phyloP scores from a whole-genome alignment of 78 protist species.

The Anaeramoeba flamelloides region DNA sequence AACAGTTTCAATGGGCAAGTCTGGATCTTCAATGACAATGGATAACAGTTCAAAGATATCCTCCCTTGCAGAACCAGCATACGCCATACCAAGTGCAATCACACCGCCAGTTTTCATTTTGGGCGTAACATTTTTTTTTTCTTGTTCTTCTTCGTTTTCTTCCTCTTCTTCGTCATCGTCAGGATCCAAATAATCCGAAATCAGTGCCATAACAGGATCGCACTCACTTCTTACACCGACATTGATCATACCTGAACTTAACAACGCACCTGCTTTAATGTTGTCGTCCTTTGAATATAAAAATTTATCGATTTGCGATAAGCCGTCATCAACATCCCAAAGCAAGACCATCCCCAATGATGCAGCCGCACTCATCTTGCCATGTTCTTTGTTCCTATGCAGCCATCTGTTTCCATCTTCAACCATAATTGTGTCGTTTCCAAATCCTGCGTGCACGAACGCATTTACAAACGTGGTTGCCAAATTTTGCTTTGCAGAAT shows the following conservation, averaged over 20 bases:
- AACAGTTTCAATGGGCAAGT: slow-evolving; percentile 47
- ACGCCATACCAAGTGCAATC: slow-evolving; percentile 47
- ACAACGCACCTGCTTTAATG: slow-evolving; percentile 82
- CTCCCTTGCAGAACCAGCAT: slow-evolving; percentile 14
- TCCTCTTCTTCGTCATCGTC: too few relatives aligned
- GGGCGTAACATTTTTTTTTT: too few relatives aligned
- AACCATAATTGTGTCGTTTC: slow-evolving; percentile 72
- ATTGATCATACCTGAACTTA: slow-evolving; percentile 71
- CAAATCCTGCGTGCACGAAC: slow-evolving; percentile 78
- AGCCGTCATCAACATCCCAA: slow-evolving; percentile 88
- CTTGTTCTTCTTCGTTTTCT: too few relatives aligned
- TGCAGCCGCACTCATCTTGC: slow-evolving; percentile 75
- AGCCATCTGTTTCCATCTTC: slow-evolving; percentile 56
- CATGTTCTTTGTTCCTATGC: slow-evolving; percentile 70
- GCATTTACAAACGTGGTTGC: slow-evolving; percentile 86
- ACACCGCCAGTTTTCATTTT: too few relatives aligned
- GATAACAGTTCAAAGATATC: slow-evolving; percentile 26
- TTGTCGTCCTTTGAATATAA: slow-evolving; percentile 42
- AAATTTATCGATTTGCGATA: slow-evolving; percentile 49
- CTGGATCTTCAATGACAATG: slow-evolving; percentile 29
- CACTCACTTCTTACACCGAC: slow-evolving; percentile 52
- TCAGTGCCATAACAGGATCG: slow-evolving; percentile 73
- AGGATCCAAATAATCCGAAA: slow-evolving; percentile 30
- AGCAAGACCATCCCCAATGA: slow-evolving; percentile 72
- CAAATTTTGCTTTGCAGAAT: slow-evolving; percentile 65